phyloP scores from a whole-genome alignment of 257 asterid genomes.

The Solanum okadae region DNA sequence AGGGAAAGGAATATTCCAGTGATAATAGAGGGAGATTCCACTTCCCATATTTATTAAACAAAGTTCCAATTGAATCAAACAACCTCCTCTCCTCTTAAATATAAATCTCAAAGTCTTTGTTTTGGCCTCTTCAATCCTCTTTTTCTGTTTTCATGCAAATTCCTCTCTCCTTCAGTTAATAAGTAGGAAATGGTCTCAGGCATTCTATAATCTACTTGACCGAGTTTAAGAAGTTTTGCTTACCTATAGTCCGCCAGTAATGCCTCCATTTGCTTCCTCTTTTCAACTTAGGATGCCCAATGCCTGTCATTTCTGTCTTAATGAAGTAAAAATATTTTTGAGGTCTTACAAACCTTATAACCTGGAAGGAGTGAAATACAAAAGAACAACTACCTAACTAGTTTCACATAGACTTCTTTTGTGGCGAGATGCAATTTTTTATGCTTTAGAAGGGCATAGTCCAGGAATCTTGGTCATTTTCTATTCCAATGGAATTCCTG shows the following conservation, averaged over 20 bases:
- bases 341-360: background rate
- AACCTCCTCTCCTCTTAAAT: background rate
- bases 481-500: background rate
- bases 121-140: background rate
- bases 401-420: background rate
- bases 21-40: background rate
- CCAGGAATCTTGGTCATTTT: background rate
- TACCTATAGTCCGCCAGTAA: background rate
- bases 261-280: background rate
- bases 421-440: background rate
- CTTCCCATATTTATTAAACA: background rate
- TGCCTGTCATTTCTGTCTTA: background rate
- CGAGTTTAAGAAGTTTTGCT: background rate
- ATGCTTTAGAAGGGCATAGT: background rate
- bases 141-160: background rate
- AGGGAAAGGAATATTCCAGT: background rate
- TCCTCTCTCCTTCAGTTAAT: background rate
- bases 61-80: background rate
- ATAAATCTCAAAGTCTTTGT: background rate
- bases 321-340: background rate
- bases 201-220: background rate
- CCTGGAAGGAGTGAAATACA: background rate
- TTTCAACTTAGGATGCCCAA: background rate
- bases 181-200: background rate
- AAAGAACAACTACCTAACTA: background rate